Conservation (phyloP, 2,329 filamentous ascomycete genomes). For the Teratosphaeria pseudoeucalypti region DNA sequence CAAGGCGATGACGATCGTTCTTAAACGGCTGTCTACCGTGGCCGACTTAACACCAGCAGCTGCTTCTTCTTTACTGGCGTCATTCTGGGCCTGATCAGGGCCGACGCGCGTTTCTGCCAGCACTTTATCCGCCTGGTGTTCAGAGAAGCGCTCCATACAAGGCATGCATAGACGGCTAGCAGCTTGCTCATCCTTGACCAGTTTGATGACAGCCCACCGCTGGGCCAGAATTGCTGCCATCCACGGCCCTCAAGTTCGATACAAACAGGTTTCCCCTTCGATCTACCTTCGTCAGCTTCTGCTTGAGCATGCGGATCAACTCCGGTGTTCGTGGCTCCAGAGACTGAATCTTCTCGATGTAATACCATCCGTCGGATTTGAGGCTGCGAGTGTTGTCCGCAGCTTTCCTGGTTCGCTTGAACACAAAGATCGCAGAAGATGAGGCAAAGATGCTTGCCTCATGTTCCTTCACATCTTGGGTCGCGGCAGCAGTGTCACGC, state of each 20-base stretch:
- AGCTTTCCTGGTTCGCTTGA: constrained; percentile 11
- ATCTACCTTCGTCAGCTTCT: constrained; percentile 19
- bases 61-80: background rate
- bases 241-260: constrained; percentile 7
- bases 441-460: background rate
- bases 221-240: constrained; percentile 18
- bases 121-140: constrained; percentile 5
- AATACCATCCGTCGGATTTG: constrained; percentile 18
- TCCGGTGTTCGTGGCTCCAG: constrained; percentile 14
- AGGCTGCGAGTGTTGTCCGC: constrained; percentile 4
- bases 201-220: constrained; percentile 24
- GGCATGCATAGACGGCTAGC: constrained; percentile 10
- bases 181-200: constrained; percentile 19
- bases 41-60: background rate
- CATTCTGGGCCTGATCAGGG: background rate
- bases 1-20: no score
- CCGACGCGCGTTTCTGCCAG: constrained; percentile 14
- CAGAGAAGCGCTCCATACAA: constrained; percentile 11
- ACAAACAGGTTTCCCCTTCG: constrained; percentile 7
- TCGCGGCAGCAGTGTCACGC: background rate
- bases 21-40: no score
- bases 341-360: constrained; percentile 13
- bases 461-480: background rate
- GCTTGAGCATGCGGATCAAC: constrained; percentile 20
- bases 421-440: constrained; percentile 14